These are phyloP conservation scores for Vanrija sp. DNA, from an alignment of 1,284 basidiomycete species.

Conservation along the genomic window DNA sequence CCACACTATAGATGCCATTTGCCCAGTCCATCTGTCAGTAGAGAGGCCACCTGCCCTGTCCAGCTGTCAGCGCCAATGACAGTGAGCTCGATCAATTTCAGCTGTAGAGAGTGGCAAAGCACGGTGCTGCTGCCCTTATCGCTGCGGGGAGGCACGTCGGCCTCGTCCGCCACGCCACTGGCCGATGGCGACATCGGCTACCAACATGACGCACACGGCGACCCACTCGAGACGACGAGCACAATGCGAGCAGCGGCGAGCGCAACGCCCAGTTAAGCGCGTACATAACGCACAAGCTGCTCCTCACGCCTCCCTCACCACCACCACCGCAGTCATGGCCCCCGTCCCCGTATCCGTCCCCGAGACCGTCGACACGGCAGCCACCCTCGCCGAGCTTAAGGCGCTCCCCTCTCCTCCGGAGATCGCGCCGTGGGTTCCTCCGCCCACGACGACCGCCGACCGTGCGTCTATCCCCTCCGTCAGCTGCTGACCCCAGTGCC, in stretches of 20 bases:
- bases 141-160: not conserved
- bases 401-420: not conserved
- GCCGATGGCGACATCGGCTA: not conserved
- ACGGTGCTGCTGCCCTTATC: too few species aligned
- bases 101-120: too few species aligned
- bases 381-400: not conserved
- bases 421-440: constrained; percentile 7
- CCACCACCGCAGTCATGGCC: too few species aligned
- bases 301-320: too few species aligned
- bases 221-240: not conserved
- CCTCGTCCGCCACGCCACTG: not conserved
- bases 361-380: not conserved
- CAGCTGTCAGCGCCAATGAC: too few species aligned
- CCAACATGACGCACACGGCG: not conserved
- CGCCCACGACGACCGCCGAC: constrained; percentile 14
- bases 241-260: not conserved
- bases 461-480: constrained; percentile 12
- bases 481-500: not conserved
- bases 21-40: too few species aligned
- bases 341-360: too few species aligned
- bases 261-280: too few species aligned
- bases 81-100: too few species aligned
- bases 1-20: too few species aligned
- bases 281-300: too few species aligned
- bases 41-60: too few species aligned